These are phyloP conservation scores for Claviceps pusilla DNA, from an alignment of 2,329 filamentous ascomycete species.

Conservation along the genomic window DNA sequence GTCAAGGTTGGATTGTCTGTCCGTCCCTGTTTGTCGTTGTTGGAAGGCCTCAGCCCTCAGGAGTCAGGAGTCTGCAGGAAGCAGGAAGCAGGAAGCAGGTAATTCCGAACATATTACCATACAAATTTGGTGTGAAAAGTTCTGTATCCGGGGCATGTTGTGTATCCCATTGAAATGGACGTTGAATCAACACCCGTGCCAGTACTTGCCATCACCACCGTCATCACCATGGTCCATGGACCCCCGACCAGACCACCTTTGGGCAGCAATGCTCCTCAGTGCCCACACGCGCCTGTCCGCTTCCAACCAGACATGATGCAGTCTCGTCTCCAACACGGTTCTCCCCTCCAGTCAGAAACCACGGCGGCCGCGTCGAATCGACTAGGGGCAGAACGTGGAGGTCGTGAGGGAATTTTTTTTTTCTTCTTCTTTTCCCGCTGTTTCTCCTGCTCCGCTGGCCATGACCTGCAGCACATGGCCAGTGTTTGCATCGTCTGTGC, in stretches of 20 bases:
- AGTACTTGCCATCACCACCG: too few relatives aligned
- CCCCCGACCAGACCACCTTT: background rate
- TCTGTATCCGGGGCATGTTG: too few relatives aligned
- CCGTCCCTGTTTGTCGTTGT: background rate
- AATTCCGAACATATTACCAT: too few relatives aligned
- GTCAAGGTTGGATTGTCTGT: background rate
- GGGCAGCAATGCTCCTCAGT: conserved; percentile 10
- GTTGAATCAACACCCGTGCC: too few relatives aligned
- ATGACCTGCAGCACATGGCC: background rate
- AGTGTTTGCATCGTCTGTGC: background rate
- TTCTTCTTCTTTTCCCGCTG: too few relatives aligned
- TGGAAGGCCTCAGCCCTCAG: background rate
- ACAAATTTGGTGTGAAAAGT: too few relatives aligned
- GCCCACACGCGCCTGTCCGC: background rate
- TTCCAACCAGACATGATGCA: background rate
- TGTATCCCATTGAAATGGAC: background rate
- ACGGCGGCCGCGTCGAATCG: background rate
- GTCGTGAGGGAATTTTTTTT: background rate
- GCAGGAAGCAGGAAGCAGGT: too few relatives aligned
- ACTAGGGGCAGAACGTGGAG: background rate
- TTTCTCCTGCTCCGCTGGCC: background rate
- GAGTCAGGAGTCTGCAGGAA: too few relatives aligned
- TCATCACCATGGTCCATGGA: too few relatives aligned
- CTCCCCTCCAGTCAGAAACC: background rate
- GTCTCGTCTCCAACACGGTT: background rate